Evolutionary conservation across 768 basidiomycete genomes (phyloP).

Genomic region (Trametes sanguinea): DNA sequence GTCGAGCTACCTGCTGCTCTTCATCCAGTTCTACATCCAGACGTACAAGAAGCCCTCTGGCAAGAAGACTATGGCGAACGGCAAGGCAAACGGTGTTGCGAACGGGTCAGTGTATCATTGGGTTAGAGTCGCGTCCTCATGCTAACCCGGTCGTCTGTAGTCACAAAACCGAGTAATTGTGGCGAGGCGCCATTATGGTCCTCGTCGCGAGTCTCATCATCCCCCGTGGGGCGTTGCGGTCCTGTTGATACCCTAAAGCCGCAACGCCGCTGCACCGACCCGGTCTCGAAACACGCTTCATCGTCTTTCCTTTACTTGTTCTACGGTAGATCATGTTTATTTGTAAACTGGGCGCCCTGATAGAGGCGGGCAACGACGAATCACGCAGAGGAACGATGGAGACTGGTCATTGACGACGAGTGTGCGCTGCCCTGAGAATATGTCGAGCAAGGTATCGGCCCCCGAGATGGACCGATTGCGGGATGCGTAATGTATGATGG

Average conservation of each 20-base stretch:
- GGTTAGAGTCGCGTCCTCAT: neutral
- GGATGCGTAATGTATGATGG: neutral
- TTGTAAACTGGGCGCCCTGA: conserved; percentile 19
- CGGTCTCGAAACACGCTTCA: conserved; percentile 3
- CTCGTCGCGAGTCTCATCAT: conserved; percentile 6
- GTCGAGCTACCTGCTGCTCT: conserved; percentile 88
- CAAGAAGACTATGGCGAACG: conserved; percentile 41
- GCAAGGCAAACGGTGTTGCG: conserved; percentile 53
- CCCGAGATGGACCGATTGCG: neutral
- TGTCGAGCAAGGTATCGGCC: neutral
- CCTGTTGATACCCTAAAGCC: conserved; percentile 26
- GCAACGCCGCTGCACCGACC: conserved; percentile 4
- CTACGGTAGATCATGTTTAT: conserved; percentile 24
- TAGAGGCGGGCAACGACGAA: conserved; percentile 8
- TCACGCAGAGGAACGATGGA: conserved; percentile 15
- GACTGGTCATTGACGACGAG: conserved; percentile 1
- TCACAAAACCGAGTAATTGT: conserved; percentile 38
- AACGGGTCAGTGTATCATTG: conserved; percentile 36
- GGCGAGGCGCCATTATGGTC: neutral
- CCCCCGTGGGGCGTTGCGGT: conserved; percentile 6
- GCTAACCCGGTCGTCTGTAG: conserved; percentile 26
- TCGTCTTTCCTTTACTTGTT: conserved; percentile 13
- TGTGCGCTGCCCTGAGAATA: neutral
- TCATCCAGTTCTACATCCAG: conserved; percentile 93
- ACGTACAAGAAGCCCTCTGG: conserved; percentile 70